These are phyloP conservation scores for Herpetospermum pedunculosum DNA, from an alignment of 306 rosid species.

Conservation along the genomic window DNA sequence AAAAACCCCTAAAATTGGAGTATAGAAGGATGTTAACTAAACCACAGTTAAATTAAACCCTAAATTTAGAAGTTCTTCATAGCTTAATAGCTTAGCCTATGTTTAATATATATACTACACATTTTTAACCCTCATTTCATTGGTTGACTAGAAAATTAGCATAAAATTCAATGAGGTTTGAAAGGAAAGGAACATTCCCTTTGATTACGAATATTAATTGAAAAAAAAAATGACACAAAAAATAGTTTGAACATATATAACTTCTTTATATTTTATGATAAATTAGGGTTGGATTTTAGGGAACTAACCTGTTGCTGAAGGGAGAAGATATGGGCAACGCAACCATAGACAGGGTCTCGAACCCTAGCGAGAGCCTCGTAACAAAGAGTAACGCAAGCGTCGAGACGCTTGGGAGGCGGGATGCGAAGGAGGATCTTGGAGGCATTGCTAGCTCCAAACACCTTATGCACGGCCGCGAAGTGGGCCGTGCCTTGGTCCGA, in stretches of 20 bases:
- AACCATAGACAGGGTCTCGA: conserved; percentile 87
- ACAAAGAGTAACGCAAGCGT: conserved; percentile 71
- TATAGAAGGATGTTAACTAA: background rate
- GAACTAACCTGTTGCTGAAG: conserved; percentile 77
- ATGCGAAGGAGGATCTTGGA: conserved; percentile 63
- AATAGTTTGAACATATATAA: too few relatives aligned
- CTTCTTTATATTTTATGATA: too few relatives aligned
- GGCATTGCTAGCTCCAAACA: conserved; percentile 96
- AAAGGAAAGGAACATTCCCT: too few relatives aligned
- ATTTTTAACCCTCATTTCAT: too few relatives aligned
- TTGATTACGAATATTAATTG: too few relatives aligned
- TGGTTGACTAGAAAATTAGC: too few relatives aligned
- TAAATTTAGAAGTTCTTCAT: background rate
- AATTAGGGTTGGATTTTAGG: too few relatives aligned
- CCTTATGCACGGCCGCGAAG: conserved; percentile 89
- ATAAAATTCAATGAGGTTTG: too few relatives aligned
- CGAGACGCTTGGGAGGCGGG: conserved; percentile 52
- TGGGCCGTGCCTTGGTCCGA: conserved; percentile 71
- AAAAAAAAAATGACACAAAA: too few relatives aligned
- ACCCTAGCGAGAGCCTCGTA: conserved; percentile 74
- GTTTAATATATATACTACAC: too few relatives aligned
- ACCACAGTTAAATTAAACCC: background rate
- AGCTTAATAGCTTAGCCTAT: background rate
- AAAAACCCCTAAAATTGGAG: background rate
- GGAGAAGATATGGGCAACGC: conserved; percentile 62